Percentiles rank a stretch among this genome's conserved stretches.
Evolutionary conservation across 805 yeast genomes (phyloP).

Genomic region (Candida silvicultrix): DNA sequence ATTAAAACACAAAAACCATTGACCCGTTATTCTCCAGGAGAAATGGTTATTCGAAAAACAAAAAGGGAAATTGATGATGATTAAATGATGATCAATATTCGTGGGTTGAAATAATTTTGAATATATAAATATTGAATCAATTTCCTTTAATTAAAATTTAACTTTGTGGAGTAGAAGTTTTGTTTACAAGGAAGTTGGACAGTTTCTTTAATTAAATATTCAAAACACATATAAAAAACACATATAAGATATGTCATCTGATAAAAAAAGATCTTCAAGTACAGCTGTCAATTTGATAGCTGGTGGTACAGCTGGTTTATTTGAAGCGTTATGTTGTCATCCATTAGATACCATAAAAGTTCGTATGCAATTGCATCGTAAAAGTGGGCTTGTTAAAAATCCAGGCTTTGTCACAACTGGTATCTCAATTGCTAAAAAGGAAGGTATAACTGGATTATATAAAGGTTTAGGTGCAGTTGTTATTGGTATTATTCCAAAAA

Average conservation of each 20-base stretch:
- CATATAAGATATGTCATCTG: constrained; percentile 13
- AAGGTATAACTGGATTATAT: constrained; percentile 80
- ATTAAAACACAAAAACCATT: constrained; percentile 1
- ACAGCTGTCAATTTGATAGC: constrained; percentile 70
- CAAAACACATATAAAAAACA: no score
- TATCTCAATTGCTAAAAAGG: constrained; percentile 65
- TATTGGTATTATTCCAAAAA: constrained; percentile 95
- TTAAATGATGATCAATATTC: no score
- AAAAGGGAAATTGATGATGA: not conserved
- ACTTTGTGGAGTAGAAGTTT: no score
- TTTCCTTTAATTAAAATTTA: no score
- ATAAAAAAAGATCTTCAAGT: constrained; percentile 28
- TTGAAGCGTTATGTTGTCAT: constrained; percentile 97
- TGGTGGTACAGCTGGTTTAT: constrained; percentile 96
- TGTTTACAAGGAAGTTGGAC: no score
- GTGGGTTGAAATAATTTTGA: no score
- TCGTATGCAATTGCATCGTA: constrained; percentile 87
- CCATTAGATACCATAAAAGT: constrained; percentile 98
- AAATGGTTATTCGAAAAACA: constrained; percentile 1
- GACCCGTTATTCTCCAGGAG: constrained; percentile 5
- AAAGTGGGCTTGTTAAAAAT: constrained; percentile 57
- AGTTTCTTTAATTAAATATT: no score
- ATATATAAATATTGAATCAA: not conserved
- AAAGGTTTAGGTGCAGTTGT: constrained; percentile 97
- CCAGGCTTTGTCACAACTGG: constrained; percentile 90